Evolutionary conservation across 441 rosid species (phyloP).

Genomic region (Mallotus japonicus): DNA sequence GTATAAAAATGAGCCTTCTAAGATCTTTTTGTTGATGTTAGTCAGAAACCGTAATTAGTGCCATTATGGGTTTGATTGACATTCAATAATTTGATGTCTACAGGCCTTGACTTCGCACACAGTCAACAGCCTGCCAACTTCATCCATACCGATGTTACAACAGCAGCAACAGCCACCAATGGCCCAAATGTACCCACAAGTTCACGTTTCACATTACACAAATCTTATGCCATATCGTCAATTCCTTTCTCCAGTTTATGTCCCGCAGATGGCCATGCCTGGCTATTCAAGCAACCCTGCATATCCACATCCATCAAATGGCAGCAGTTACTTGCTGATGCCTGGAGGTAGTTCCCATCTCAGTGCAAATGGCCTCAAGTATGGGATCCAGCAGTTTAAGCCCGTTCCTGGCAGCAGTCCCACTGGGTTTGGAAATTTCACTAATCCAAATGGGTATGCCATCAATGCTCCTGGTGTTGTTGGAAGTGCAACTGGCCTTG

Average conservation of each 20-base stretch:
- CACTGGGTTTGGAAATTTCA: slow-evolving; percentile 73
- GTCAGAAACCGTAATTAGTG: neutral
- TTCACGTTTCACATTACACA: slow-evolving; percentile 77
- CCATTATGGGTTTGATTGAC: neutral
- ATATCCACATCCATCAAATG: slow-evolving; percentile 85
- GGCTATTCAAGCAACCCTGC: slow-evolving; percentile 80
- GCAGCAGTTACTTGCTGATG: slow-evolving; percentile 79
- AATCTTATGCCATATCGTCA: slow-evolving; percentile 87
- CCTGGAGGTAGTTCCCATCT: slow-evolving; percentile 84
- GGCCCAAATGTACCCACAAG: slow-evolving; percentile 90
- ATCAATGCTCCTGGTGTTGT: slow-evolving; percentile 70
- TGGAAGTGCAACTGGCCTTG: slow-evolving; percentile 65
- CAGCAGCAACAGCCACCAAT: slow-evolving; percentile 70
- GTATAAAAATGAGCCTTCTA: too few species aligned
- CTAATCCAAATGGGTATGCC: slow-evolving; percentile 68
- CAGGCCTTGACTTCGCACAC: slow-evolving; percentile 50
- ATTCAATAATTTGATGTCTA: slow-evolving; percentile 8
- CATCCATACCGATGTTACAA: slow-evolving; percentile 61
- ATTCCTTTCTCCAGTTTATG: slow-evolving; percentile 74
- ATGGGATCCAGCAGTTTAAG: slow-evolving; percentile 86
- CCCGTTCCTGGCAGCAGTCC: slow-evolving; percentile 71
- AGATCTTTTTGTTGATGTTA: too few species aligned
- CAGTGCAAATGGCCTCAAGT: slow-evolving; percentile 70
- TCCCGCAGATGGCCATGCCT: slow-evolving; percentile 87
- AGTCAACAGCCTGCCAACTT: slow-evolving; percentile 48